Evolutionary conservation across 805 yeast species (phyloP).

Genomic region (Ogataea henricii): DNA sequence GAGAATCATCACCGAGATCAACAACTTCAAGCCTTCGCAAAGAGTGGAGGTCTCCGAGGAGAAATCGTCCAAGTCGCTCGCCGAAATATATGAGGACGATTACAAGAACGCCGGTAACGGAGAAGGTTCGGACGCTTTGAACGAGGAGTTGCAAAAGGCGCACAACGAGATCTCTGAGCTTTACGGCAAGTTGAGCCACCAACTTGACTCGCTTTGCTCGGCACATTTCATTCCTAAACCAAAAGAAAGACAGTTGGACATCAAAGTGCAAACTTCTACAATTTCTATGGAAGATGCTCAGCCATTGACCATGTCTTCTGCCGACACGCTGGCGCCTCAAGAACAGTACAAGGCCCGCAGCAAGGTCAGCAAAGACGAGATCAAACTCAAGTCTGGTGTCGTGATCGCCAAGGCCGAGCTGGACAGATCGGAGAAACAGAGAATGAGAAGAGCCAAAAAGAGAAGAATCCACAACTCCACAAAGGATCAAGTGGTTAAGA

Average conservation of each 20-base stretch:
- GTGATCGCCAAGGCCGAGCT: slow-evolving; percentile 81
- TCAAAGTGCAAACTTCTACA: slow-evolving; percentile 80
- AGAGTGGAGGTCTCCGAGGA: slow-evolving; percentile 73
- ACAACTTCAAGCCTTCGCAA: slow-evolving; percentile 57
- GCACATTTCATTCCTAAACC: slow-evolving; percentile 95
- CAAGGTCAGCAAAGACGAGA: slow-evolving; percentile 53
- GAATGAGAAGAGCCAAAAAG: slow-evolving; percentile 84
- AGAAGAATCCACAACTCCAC: slow-evolving; percentile 52
- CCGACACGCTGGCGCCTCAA: slow-evolving; percentile 87
- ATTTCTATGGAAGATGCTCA: slow-evolving; percentile 95
- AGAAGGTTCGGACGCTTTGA: slow-evolving; percentile 37
- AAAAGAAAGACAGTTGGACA: slow-evolving; percentile 72
- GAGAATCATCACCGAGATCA: slow-evolving; percentile 65
- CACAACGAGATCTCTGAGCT: slow-evolving; percentile 78
- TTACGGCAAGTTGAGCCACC: slow-evolving; percentile 62
- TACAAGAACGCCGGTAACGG: slow-evolving; percentile 46
- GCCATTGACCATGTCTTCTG: slow-evolving; percentile 78
- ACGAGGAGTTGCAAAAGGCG: slow-evolving; percentile 66
- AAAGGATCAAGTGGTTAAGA: slow-evolving; percentile 33
- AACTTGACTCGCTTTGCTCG: slow-evolving; percentile 87
- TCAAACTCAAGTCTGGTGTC: slow-evolving; percentile 72
- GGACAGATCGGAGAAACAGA: slow-evolving; percentile 80
- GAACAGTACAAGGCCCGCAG: slow-evolving; percentile 69
- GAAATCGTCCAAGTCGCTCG: slow-evolving; percentile 84
- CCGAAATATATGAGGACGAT: slow-evolving; percentile 90